A percentile compares a stretch with the other conserved stretches of the same genome.
Conservation (phyloP, 139 green algal species). For the Nannochloris sp. region DNA sequence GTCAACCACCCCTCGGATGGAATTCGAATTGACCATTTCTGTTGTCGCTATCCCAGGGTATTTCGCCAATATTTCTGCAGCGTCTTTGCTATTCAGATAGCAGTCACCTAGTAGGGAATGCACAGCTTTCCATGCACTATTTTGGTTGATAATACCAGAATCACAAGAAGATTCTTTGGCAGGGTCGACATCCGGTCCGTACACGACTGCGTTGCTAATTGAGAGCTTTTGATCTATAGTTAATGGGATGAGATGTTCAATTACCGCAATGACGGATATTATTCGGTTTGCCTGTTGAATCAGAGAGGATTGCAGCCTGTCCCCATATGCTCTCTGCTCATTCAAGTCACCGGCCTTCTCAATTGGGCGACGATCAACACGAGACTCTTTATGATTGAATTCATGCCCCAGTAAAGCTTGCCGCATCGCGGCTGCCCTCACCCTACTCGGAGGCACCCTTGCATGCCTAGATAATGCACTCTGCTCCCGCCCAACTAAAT, state of each 20-base stretch:
- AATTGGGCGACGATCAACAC: too few relatives aligned
- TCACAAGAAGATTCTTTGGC: neutral
- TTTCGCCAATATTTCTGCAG: conserved; percentile 2
- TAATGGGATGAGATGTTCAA: conserved; percentile 5
- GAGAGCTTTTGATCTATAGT: neutral
- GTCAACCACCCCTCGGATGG: conserved; percentile 1
- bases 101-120: conserved; percentile 1
- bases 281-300: conserved; percentile 7
- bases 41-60: conserved; percentile 11
- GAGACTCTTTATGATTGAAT: neutral
- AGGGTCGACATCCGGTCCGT: neutral
- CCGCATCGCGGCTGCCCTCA: neutral
- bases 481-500: neutral
- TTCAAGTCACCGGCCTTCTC: too few relatives aligned
- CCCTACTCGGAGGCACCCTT: neutral
- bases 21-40: neutral
- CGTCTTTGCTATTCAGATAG: neutral
- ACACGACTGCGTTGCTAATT: conserved; percentile 2
- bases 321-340: too few relatives aligned
- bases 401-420: neutral
- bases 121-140: neutral
- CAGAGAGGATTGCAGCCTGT: neutral
- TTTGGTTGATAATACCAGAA: neutral
- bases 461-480: neutral
- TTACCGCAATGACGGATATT: conserved; percentile 1